Percentiles rank a stretch among this genome's conserved stretches.
Conservation (phyloP, 305 asterid species). For the Andrographis paniculata region DNA sequence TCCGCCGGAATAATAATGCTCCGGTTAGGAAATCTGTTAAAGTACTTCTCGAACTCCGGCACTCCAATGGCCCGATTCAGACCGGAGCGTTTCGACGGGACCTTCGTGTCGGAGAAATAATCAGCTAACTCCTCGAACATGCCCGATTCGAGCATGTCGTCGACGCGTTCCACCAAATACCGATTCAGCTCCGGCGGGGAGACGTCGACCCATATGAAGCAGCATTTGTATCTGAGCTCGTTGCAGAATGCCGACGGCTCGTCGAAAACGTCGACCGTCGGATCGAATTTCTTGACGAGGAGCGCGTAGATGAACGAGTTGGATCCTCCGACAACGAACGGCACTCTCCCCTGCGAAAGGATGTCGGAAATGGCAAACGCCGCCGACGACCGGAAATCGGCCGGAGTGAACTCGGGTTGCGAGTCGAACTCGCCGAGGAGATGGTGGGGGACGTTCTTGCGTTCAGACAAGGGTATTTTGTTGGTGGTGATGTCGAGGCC, state of each 20-base stretch:
- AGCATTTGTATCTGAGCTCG: conserved; percentile 54
- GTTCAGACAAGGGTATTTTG: conserved; percentile 52
- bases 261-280: conserved; percentile 38
- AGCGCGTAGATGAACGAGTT: conserved; percentile 73
- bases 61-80: conserved; percentile 76
- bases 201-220: conserved; percentile 76
- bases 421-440: conserved; percentile 62
- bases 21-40: conserved; percentile 10
- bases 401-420: conserved; percentile 50
- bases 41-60: conserved; percentile 62
- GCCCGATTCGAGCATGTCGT: conserved; percentile 74
- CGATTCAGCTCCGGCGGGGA: conserved; percentile 36
- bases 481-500: conserved; percentile 74
- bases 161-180: conserved; percentile 57
- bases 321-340: conserved; percentile 84
- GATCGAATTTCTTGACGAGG: conserved; percentile 32
- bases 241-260: conserved; percentile 22
- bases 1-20: conserved; percentile 14
- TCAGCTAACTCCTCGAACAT: conserved; percentile 60
- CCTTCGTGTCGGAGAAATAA: conserved; percentile 22
- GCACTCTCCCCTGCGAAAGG: conserved; percentile 20
- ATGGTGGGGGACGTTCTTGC: conserved; percentile 54
- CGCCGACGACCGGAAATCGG: conserved; percentile 44
- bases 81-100: conserved; percentile 34
- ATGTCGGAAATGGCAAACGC: conserved; percentile 32